Evolutionary conservation across 352 stramenopile species (phyloP).

Genomic region (Blastocystis sp.): DNA sequence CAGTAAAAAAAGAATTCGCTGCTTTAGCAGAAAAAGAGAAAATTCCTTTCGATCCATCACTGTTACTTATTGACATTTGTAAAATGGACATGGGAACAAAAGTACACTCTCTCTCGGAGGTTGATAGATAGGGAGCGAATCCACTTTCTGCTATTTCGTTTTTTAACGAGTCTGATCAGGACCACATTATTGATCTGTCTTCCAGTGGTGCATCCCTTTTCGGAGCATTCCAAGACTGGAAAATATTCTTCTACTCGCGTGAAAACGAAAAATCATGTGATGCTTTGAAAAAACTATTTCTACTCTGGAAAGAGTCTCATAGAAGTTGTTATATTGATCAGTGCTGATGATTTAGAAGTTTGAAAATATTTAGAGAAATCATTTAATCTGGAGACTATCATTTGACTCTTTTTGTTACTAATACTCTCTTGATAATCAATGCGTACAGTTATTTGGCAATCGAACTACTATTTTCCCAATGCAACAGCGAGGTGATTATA

Average conservation of each 20-base stretch:
- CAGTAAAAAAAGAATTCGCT: neutral
- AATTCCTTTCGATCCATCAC: neutral
- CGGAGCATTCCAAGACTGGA: neutral
- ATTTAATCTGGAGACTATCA: neutral
- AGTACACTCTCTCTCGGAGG: neutral
- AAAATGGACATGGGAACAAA: conserved; percentile 4
- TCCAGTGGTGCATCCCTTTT: neutral
- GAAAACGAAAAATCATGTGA: neutral
- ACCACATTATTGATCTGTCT: neutral
- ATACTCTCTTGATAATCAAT: conserved; percentile 15
- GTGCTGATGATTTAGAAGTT: neutral
- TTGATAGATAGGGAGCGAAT: neutral
- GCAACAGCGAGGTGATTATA: conserved; percentile 28
- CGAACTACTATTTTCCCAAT: neutral
- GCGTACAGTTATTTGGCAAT: neutral
- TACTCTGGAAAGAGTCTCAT: too few species aligned
- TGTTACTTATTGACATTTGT: neutral
- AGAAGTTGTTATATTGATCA: neutral
- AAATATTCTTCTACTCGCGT: conserved; percentile 7
- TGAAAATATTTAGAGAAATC: neutral
- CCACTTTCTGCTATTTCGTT: neutral
- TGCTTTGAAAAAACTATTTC: neutral
- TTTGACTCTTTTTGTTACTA: neutral
- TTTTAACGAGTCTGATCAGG: neutral
- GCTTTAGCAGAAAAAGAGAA: neutral